These are phyloP conservation scores for Lophiostoma macrostomum DNA, from an alignment of 495 filamentous ascomycete species.

Conservation along the genomic window DNA sequence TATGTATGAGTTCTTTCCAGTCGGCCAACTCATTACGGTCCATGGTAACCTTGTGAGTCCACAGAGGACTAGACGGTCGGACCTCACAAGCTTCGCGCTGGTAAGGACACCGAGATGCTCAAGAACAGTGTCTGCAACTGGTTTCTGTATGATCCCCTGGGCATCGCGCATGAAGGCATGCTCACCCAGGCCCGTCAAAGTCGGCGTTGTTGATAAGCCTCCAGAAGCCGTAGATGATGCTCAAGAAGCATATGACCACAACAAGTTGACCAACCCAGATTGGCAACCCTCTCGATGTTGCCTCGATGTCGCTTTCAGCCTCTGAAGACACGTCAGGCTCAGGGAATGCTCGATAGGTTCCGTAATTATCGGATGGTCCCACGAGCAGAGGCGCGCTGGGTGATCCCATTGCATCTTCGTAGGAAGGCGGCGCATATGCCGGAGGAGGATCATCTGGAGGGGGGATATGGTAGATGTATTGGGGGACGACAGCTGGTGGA, in stretches of 20 bases:
- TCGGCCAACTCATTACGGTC: too few species aligned
- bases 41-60: too few species aligned
- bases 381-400: constrained; percentile 23
- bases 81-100: too few species aligned
- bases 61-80: too few species aligned
- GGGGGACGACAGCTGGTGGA: background rate
- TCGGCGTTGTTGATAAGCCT: constrained; percentile 21
- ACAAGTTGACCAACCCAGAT: constrained; percentile 29
- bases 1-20: too few species aligned
- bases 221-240: constrained; percentile 27
- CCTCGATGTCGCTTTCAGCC: constrained; percentile 21
- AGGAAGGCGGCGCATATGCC: too few species aligned
- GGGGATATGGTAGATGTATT: constrained; percentile 8
- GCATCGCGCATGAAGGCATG: too few species aligned
- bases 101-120: too few species aligned
- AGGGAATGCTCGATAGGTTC: constrained; percentile 19
- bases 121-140: too few species aligned
- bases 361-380: constrained; percentile 27
- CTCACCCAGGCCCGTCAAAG: too few species aligned
- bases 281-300: constrained; percentile 7
- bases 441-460: constrained; percentile 28
- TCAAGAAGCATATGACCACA: constrained; percentile 24
- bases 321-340: constrained; percentile 15
- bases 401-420: constrained; percentile 27
- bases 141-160: too few species aligned